Evolutionary conservation across 257 asterid species (phyloP), one percentile per base, ranked within the genome.

Genomic region (Leonotis leonurus): DNA sequence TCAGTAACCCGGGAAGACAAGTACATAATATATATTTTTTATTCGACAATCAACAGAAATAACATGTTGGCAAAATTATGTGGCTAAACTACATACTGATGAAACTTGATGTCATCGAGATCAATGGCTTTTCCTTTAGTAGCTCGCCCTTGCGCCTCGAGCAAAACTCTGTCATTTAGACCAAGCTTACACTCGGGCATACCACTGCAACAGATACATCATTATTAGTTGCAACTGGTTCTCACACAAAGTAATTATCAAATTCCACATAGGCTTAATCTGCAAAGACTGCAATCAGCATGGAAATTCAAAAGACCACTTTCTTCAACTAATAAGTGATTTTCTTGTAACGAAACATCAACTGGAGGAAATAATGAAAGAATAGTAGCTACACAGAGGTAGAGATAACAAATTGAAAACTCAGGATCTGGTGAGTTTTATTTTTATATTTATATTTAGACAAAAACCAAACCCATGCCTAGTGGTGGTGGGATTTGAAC

Each of bases 101-200:
- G 99, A 77, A 94, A 94, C 78, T 94, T 94, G 76, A 94, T 94
- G 80, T 94, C 99, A 46, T 94, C 99, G 18, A 94, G 82, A 78
- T 94, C 99, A 71, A 94, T 94, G 77, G 99, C 85, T 74, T 94
- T 94, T 68, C 99, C 99, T 83, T 94, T 94, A 40, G 90, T 81
- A 58, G 87, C 59, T 66, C 96, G 82, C 6, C 99, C 99, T 81
- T 94, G 99, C 7, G 97, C 97, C 70, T 94, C 99, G 62, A 94
- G 85, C 79, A 94, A 73, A 60, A 94, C 87, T 83, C 94, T 84
- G 75, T 94, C 99, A 76, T 94, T 94, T 60, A 94, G 85, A 72
- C 99, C 99, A 75, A 94, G 96, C 87, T 94, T 94, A 75, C 99
- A 94, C 82, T 90, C 99, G 20, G 99, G 99, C 99, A 94, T 94